phyloP scores from a whole-genome alignment of 2,329 filamentous ascomycete species.

The Blumeriella jaapii region DNA sequence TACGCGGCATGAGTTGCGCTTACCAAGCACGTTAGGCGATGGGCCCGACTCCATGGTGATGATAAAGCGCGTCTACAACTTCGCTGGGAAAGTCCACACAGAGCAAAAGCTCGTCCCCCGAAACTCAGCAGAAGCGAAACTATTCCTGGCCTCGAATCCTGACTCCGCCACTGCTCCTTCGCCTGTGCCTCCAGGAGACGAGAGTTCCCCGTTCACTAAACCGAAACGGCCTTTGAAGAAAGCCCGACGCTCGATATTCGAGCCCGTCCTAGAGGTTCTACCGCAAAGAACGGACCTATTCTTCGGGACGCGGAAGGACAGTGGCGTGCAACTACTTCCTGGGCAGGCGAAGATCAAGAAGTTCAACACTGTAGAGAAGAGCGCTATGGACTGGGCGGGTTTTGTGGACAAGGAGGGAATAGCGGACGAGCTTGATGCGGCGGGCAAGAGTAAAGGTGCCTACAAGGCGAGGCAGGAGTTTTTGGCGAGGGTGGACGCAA shows the following conservation, averaged over 20 bases:
- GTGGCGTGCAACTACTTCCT: constrained; percentile 25
- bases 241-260: constrained; percentile 45
- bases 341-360: constrained; percentile 47
- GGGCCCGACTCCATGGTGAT: constrained; percentile 36
- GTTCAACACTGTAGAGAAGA: constrained; percentile 61
- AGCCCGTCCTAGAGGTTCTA: constrained; percentile 38
- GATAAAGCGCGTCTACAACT: constrained; percentile 63
- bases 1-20: constrained; percentile 8
- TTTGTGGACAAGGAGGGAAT: constrained; percentile 62
- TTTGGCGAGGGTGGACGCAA: constrained; percentile 50
- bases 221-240: constrained; percentile 26
- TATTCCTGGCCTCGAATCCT: constrained; percentile 44
- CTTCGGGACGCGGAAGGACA: constrained; percentile 36
- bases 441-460: constrained; percentile 52
- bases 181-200: constrained; percentile 25
- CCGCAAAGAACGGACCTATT: constrained; percentile 44
- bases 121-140: constrained; percentile 53
- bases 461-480: constrained; percentile 54
- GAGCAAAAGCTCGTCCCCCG: constrained; percentile 59
- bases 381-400: constrained; percentile 61
- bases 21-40: constrained; percentile 18
- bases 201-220: constrained; percentile 29
- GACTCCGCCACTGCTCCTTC: constrained; percentile 11
- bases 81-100: constrained; percentile 59
- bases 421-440: constrained; percentile 54